Evolutionary conservation across 1,139 yeast species (phyloP).

Genomic region (Saccharomyces hybrid): DNA sequence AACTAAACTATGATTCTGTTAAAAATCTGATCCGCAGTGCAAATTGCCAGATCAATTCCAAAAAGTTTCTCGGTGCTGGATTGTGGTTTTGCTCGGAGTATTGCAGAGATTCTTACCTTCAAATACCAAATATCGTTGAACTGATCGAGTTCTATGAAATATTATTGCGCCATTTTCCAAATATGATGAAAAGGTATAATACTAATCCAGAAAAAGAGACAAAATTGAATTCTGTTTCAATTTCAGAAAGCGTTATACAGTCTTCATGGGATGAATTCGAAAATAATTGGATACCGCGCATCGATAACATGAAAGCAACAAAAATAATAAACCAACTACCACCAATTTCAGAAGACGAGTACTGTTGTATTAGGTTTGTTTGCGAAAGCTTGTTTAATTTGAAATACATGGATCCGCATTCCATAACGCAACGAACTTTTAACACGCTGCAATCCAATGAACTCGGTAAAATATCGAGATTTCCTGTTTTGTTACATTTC

Average conservation of each 20-base stretch:
- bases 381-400: conserved; percentile 25
- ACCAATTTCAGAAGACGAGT: conserved; percentile 35
- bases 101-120: conserved; percentile 38
- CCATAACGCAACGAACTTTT: conserved; percentile 28
- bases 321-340: conserved; percentile 25
- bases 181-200: conserved; percentile 13
- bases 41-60: conserved; percentile 6
- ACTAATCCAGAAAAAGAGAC: conserved; percentile 11
- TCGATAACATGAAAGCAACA: conserved; percentile 25
- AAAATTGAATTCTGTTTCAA: conserved; percentile 9
- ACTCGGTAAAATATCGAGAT: conserved; percentile 39
- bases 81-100: conserved; percentile 47
- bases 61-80: conserved; percentile 37
- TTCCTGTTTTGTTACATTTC: conserved; percentile 45
- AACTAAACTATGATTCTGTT: neutral
- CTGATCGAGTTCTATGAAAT: conserved; percentile 23
- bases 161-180: conserved; percentile 31
- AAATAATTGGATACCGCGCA: conserved; percentile 35
- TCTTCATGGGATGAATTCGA: conserved; percentile 25
- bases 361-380: conserved; percentile 36
- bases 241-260: conserved; percentile 17
- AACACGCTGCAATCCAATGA: conserved; percentile 50
- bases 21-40: neutral
- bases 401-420: conserved; percentile 8
- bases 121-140: conserved; percentile 27